Conservation (phyloP, 345 rosid genomes). For the rapeseed (Brassica napus) region Da-Ae NC_063437.1:16422501-16423000, state of each 20-base stretch:
- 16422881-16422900: slow-evolving; percentile 57
- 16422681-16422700: neutral
- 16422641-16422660: neutral
- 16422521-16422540: neutral
- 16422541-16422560: neutral
- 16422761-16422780: slow-evolving; percentile 47
- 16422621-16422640: neutral
- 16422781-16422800: slow-evolving; percentile 40
- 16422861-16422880: slow-evolving; percentile 39
- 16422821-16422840: neutral
- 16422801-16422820: too few relatives aligned
- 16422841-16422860: neutral
- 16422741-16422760: slow-evolving; percentile 47
- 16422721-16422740: slow-evolving; percentile 38
- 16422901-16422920: slow-evolving; percentile 47
- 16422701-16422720: slow-evolving; percentile 41
- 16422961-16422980: slow-evolving; percentile 57
- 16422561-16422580: neutral
- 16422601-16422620: neutral
- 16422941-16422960: slow-evolving; percentile 53
- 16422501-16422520: neutral
- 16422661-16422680: neutral
- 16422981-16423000: slow-evolving; percentile 49
- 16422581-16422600: neutral
- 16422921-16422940: slow-evolving; percentile 49